A percentile compares a stretch with the other conserved stretches of the same genome.
Conservation (phyloP, 768 basidiomycete genomes). For the Hemileccinum impolitum region DNA sequence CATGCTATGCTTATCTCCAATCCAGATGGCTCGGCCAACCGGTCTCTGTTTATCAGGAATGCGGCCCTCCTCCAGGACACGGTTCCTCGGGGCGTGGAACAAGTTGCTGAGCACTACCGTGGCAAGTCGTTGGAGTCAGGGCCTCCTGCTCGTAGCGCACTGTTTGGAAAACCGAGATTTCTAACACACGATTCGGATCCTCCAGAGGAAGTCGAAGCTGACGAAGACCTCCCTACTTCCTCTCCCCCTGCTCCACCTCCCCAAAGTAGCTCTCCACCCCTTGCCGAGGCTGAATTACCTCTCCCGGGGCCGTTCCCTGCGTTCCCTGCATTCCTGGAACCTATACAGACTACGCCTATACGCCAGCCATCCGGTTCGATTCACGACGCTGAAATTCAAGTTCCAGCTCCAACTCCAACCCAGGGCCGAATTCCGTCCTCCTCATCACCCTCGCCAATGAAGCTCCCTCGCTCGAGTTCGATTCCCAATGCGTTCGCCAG, state of each 20-base stretch:
- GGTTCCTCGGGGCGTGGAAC: neutral
- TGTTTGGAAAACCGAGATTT: constrained; percentile 37
- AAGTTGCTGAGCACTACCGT: neutral
- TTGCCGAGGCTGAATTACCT: constrained; percentile 2
- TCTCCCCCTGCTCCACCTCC: constrained; percentile 24
- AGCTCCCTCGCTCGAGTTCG: constrained; percentile 29
- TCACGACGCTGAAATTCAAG: constrained; percentile 26
- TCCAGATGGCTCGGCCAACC: constrained; percentile 7
- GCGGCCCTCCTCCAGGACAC: constrained; percentile 21
- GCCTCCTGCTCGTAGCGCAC: neutral
- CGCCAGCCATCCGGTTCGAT: constrained; percentile 1
- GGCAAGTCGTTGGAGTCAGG: neutral
- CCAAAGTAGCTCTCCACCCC: constrained; percentile 28
- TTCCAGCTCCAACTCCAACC: neutral
- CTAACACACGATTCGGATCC: constrained; percentile 25
- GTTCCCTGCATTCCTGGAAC: neutral
- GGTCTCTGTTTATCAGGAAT: constrained; percentile 20
- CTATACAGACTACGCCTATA: neutral
- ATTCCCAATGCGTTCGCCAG: constrained; percentile 9
- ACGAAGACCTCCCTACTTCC: neutral
- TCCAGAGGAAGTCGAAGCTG: constrained; percentile 7
- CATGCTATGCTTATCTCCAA: neutral
- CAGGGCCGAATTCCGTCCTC: constrained; percentile 56
- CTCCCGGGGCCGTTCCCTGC: constrained; percentile 4
- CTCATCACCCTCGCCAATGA: constrained; percentile 50